Percentiles rank a stretch among this genome's conserved stretches.
These are phyloP conservation scores for Hypoxylon subgilvum DNA, from an alignment of 495 filamentous ascomycete genomes.

Conservation along the genomic window DNA sequence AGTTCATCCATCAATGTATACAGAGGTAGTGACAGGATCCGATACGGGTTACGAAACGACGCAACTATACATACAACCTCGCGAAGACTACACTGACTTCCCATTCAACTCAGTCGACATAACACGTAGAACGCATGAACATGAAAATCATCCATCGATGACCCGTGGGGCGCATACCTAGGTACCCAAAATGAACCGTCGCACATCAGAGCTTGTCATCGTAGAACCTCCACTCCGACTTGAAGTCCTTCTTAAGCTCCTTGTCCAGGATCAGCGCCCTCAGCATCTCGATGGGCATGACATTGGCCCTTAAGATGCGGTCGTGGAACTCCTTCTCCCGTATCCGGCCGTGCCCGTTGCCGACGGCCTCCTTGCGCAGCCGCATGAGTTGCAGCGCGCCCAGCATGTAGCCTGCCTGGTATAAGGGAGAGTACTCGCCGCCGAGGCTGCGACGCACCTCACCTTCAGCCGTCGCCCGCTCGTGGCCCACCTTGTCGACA, in stretches of 20 bases:
- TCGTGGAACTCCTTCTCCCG: conserved; percentile 59
- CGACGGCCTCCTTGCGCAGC: conserved; percentile 47
- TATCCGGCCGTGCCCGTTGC: conserved; percentile 28
- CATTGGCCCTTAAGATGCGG: conserved; percentile 48
- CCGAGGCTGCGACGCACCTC: conserved; percentile 57
- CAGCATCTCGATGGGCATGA: conserved; percentile 61
- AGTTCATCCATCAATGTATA: too few species aligned
- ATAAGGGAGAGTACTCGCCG: conserved; percentile 56
- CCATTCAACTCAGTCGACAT: too few species aligned
- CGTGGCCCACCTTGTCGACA: conserved; percentile 55
- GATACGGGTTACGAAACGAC: too few species aligned
- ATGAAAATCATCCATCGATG: too few species aligned
- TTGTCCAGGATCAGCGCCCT: conserved; percentile 50
- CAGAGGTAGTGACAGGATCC: too few species aligned
- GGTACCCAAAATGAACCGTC: too few species aligned
- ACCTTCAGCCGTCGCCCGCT: conserved; percentile 61
- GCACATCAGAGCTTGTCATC: conserved; percentile 9
- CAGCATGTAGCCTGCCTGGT: conserved; percentile 61
- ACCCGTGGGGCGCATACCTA: too few species aligned
- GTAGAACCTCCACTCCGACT: conserved; percentile 43
- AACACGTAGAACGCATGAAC: too few species aligned
- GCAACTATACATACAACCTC: too few species aligned
- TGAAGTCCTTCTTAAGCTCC: conserved; percentile 42
- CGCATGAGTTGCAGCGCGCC: conserved; percentile 56
- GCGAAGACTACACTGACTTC: too few species aligned